Conservation (phyloP, 805 yeast species). For the Ogataea angusta region DNA sequence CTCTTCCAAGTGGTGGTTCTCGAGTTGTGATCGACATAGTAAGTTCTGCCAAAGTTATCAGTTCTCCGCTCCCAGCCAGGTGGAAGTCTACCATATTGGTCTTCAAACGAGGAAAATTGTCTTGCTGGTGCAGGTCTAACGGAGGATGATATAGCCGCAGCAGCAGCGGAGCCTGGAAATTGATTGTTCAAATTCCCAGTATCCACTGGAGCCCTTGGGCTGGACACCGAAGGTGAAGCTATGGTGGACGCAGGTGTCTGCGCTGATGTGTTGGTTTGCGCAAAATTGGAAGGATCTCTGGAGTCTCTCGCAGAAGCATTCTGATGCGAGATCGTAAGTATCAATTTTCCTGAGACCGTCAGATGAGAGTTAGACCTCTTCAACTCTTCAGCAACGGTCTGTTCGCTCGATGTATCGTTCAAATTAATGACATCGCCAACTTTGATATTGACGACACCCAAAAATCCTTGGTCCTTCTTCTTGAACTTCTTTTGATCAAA, state of each 20-base stretch:
- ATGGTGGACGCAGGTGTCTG: constrained; percentile 3
- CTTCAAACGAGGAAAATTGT: constrained; percentile 92
- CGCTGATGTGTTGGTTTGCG: constrained; percentile 10
- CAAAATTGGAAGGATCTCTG: constrained; percentile 30
- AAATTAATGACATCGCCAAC: constrained; percentile 85
- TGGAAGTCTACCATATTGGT: constrained; percentile 93
- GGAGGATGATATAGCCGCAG: constrained; percentile 27
- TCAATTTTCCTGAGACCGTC: constrained; percentile 90
- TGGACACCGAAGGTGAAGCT: constrained; percentile 12
- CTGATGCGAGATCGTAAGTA: constrained; percentile 64
- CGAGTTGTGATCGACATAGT: constrained; percentile 96
- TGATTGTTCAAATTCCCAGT: constrained; percentile 17
- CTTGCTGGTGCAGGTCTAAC: constrained; percentile 35
- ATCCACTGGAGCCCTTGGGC: constrained; percentile 12
- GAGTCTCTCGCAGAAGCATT: constrained; percentile 21
- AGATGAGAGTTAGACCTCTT: constrained; percentile 88
- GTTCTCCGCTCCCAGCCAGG: constrained; percentile 99
- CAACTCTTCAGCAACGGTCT: constrained; percentile 88
- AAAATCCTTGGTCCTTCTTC: constrained; percentile 96
- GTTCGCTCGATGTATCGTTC: constrained; percentile 49
- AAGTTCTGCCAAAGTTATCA: constrained; percentile 94
- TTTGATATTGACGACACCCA: constrained; percentile 91
- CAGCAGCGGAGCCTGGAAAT: constrained; percentile 28
- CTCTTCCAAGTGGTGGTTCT: constrained; percentile 99
- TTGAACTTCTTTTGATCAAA: constrained; percentile 97